These are phyloP conservation scores for Gossypium aridum DNA, from an alignment of 441 rosid genomes.

Conservation along the genomic window DNA sequence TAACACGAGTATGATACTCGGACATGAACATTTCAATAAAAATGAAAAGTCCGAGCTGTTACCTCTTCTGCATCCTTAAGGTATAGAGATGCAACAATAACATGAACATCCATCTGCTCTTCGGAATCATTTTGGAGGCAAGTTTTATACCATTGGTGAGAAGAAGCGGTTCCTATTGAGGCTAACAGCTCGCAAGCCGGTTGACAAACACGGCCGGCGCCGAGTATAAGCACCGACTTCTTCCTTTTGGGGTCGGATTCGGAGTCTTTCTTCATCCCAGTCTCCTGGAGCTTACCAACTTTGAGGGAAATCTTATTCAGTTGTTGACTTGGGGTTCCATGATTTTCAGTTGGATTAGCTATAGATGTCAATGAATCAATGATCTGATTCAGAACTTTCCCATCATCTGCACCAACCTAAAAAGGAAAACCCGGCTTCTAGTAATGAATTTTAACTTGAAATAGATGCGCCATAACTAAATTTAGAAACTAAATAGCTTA, in stretches of 20 bases:
- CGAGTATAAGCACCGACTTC: conserved; percentile 65
- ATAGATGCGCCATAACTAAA: background rate
- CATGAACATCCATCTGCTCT: conserved; percentile 48
- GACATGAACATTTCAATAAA: background rate
- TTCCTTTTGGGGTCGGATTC: conserved; percentile 31
- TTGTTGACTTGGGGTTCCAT: conserved; percentile 24
- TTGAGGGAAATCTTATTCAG: conserved; percentile 41
- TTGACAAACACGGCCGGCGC: conserved; percentile 92
- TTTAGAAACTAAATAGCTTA: background rate
- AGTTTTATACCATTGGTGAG: conserved; percentile 39
- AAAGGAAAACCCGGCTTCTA: conserved; percentile 20
- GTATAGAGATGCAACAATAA: conserved; percentile 79
- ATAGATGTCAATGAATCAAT: conserved; percentile 77
- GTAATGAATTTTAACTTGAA: conserved; percentile 8
- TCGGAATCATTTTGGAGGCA: conserved; percentile 34
- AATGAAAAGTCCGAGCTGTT: conserved; percentile 8
- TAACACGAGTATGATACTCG: too few species aligned
- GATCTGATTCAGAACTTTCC: conserved; percentile 68
- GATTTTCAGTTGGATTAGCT: conserved; percentile 50
- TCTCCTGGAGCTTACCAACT: conserved; percentile 53
- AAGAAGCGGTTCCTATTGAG: conserved; percentile 42
- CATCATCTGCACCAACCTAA: conserved; percentile 89
- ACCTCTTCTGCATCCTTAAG: conserved; percentile 96
- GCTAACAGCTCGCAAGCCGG: conserved; percentile 83
- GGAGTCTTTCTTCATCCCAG: conserved; percentile 23